These are phyloP conservation scores for Miscanthus lutarioriparius DNA, from an alignment of 176 grass and related monocot genomes.

Conservation along the genomic window DNA sequence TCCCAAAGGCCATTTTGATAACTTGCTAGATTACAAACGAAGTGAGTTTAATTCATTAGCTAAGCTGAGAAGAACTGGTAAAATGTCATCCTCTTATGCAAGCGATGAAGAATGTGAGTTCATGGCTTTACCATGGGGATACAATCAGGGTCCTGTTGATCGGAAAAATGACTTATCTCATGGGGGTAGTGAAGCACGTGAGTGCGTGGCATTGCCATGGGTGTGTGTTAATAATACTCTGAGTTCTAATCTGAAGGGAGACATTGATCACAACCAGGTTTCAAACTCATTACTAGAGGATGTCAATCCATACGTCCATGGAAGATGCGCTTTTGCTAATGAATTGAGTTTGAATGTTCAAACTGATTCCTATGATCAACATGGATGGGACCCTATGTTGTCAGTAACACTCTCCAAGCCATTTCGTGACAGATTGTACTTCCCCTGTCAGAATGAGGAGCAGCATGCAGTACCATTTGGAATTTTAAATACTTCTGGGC, in stretches of 20 bases:
- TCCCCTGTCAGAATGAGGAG: slow-evolving; percentile 34
- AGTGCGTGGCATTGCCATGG: slow-evolving; percentile 46
- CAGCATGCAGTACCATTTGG: slow-evolving; percentile 32
- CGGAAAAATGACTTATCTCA: slow-evolving; percentile 22
- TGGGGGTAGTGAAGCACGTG: slow-evolving; percentile 26
- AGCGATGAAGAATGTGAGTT: slow-evolving; percentile 14
- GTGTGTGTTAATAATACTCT: slow-evolving; percentile 15
- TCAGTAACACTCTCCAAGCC: neutral
- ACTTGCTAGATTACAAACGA: slow-evolving; percentile 33
- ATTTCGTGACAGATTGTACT: slow-evolving; percentile 31
- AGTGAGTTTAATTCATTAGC: slow-evolving; percentile 14
- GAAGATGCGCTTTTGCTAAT: slow-evolving; percentile 23
- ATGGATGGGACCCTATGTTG: slow-evolving; percentile 30
- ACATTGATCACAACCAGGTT: slow-evolving; percentile 29
- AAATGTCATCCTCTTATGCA: slow-evolving; percentile 20
- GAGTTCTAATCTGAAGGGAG: slow-evolving; percentile 32
- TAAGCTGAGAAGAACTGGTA: slow-evolving; percentile 22
- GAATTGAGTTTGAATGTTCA: slow-evolving; percentile 40
- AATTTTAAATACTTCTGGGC: slow-evolving; percentile 37
- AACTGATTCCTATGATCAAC: slow-evolving; percentile 22
- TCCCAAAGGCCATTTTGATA: neutral
- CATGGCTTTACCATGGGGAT: slow-evolving; percentile 38
- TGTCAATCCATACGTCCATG: slow-evolving; percentile 21
- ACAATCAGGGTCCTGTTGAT: slow-evolving; percentile 30
- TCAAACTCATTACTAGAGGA: slow-evolving; percentile 44